Percentiles rank a stretch among this genome's conserved stretches.
Evolutionary conservation across 305 asterid species (phyloP).

Genomic region (Fraxinus greggii): DNA sequence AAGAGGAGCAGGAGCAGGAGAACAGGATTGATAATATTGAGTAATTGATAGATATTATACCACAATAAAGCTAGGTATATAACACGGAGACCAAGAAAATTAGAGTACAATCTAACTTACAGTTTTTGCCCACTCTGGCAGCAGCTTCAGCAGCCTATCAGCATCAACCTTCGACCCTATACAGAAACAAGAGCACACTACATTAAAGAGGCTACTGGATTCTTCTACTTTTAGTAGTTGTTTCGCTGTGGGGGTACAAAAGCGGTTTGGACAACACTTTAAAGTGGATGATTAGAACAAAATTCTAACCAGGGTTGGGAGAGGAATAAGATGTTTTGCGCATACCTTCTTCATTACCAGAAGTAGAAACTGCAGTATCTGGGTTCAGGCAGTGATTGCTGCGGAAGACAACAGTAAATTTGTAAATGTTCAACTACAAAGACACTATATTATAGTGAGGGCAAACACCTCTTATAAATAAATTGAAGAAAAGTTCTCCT

Average conservation of each 20-base stretch:
- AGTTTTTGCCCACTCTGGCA: conserved; percentile 75
- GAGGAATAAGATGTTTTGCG: conserved; percentile 18
- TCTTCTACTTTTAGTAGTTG: neutral
- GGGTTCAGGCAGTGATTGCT: conserved; percentile 53
- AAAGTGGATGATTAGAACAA: conserved; percentile 1
- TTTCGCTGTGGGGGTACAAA: conserved; percentile 2
- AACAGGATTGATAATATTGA: neutral
- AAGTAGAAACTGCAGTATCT: conserved; percentile 34
- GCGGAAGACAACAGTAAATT: conserved; percentile 33
- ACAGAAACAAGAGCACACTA: conserved; percentile 23
- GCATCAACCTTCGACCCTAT: conserved; percentile 55
- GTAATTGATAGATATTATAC: neutral
- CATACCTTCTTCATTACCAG: conserved; percentile 56
- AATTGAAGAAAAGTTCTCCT: neutral
- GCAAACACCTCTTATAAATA: neutral
- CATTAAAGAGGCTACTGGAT: neutral
- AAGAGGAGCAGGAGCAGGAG: neutral
- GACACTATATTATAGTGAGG: conserved; percentile 3
- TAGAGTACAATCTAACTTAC: conserved; percentile 41
- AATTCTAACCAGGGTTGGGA: conserved; percentile 9
- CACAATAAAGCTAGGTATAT: conserved; percentile 5
- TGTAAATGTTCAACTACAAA: conserved; percentile 21
- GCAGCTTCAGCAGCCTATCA: conserved; percentile 64
- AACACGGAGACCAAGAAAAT: conserved; percentile 9
- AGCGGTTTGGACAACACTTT: neutral